Evolutionary conservation across 305 asterid species (phyloP), one percentile per base, ranked within the genome.

Genomic region (Rubia tinctorum): DNA sequence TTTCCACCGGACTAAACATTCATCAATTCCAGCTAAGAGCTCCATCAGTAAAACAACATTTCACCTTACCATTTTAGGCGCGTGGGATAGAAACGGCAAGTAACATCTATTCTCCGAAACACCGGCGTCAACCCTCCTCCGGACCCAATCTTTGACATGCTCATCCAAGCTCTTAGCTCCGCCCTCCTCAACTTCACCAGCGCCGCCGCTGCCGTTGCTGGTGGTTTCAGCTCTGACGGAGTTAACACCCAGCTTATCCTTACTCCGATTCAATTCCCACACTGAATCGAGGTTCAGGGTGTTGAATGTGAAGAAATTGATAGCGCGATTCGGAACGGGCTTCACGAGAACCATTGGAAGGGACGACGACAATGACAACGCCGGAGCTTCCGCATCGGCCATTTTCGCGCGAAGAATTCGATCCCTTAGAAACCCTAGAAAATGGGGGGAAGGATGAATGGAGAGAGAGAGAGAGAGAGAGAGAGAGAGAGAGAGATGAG

Each of bases 81-180:
- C 91, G 47, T 86, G 85, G 43, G 56, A 75, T 37, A 83, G 92
- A 66, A 90, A 88, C n/a, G 88, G 90, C 74, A 87, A 71, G 77
- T 81, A 72, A 58, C 87, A 84, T 76, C 81, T 76, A 58, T 72
- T 77, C 69, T 87, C 80, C 68, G 88, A 80, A 59, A 80, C 67
- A 39, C 88, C 95, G 70, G 78, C 76, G 22, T 84, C 80, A 68
- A 81, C 71, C 53, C 61, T 86, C 81, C 82, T 81, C 76, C 68
- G 68, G 63, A 61, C 76, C 89, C 87, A 81, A 72, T 85, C 87
- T 30, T 75, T 77, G 70, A 82, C 85, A 72, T 77, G 71, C 73
- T 82, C 81, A 23, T 69, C 69, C 76, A 81, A 74, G 25, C 78
- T 73, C 81, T 67, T 80, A 23, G 40, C 22, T 6, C 73, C 66